Base-by-base conservation (phyloP, 495 filamentous ascomycete genomes). In the Durotheca rogersii region DNA sequence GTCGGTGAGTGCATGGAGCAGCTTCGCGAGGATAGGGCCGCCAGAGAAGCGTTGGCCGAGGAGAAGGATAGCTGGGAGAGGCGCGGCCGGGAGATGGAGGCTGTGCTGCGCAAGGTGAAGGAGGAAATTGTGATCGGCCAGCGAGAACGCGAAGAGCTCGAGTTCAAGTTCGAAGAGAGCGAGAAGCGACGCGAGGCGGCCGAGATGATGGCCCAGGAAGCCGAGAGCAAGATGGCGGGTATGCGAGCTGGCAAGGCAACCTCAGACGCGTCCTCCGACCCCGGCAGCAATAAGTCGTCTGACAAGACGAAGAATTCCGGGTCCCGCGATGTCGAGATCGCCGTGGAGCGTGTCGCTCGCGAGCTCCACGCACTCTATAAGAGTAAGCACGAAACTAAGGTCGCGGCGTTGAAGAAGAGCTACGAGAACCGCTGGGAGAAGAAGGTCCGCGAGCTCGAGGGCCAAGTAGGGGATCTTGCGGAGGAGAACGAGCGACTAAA, bases 291-390 rank as follows among this genome's bases (percentile, higher is more conserved):
- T 12, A 66, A 59, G 45, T 67, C 65, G 3, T 56, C 66, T 35
- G 51, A 58, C 2, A 65, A 63, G 60, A 54, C 48, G 41, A 64
- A 52, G 56, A 56, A 33, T 29, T 20, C 58, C 9, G 53, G 49
- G 5, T 51, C 56, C 27, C 70, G 69, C 50, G 80, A 84, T 54
- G 82, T 90, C 14, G 89, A 96, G 56, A 82, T 89, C 27, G 92
- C 94, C 11, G 88, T 97, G n/a, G 88, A 91, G 67, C 87, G 85
- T 49, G 88, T 95, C 20, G 91, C 88, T 2, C 79, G 86, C 7
- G 93, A 98, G 59, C 77, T 97, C 17, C 93, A 98, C 61, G 77
- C 81, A 0, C 76, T 95, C n/a, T 98, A 98, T 75, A 96, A 96
- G 70, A 79, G 81, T 64, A 98, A 98, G 65, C 94, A 98, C 64